Percentiles rank a stretch among this genome's conserved stretches.
These are phyloP conservation scores for Kwoniella dejecticola DNA, from an alignment of 768 basidiomycete genomes.

Conservation along the genomic window DNA sequence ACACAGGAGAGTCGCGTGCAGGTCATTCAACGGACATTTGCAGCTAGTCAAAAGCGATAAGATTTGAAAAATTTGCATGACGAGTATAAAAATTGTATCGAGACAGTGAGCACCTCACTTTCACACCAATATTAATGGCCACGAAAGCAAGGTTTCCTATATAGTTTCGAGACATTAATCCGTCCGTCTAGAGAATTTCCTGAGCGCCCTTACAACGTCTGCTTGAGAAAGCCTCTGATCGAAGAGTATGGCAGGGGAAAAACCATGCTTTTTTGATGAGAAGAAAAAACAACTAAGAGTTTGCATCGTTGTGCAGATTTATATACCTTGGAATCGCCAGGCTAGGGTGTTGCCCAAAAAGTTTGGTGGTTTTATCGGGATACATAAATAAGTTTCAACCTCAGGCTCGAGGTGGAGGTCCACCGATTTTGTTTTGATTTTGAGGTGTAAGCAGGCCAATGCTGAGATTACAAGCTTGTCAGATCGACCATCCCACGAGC, in stretches of 20 bases:
- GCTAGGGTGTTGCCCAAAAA: neutral
- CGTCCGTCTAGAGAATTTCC: slow-evolving; percentile 48
- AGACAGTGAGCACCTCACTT: slow-evolving; percentile 33
- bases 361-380: neutral
- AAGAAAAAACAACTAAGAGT: slow-evolving; percentile 14
- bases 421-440: neutral
- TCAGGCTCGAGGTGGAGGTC: slow-evolving; percentile 2
- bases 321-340: neutral
- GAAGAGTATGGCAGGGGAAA: slow-evolving; percentile 24
- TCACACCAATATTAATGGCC: slow-evolving; percentile 11
- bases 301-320: neutral
- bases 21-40: too few species aligned
- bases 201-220: slow-evolving; percentile 20
- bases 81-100: slow-evolving; percentile 26
- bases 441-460: neutral
- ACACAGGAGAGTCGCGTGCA: neutral
- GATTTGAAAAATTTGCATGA: neutral
- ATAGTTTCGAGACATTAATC: slow-evolving; percentile 51
- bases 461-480: too few species aligned
- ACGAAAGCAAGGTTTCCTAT: slow-evolving; percentile 42
- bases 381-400: neutral
- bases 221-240: neutral
- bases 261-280: slow-evolving; percentile 30
- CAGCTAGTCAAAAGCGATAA: too few species aligned
- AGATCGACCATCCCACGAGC: too few species aligned